Base-by-base conservation (phyloP, 78 protist species). In the Tieghemostelium lacteum region DNA sequence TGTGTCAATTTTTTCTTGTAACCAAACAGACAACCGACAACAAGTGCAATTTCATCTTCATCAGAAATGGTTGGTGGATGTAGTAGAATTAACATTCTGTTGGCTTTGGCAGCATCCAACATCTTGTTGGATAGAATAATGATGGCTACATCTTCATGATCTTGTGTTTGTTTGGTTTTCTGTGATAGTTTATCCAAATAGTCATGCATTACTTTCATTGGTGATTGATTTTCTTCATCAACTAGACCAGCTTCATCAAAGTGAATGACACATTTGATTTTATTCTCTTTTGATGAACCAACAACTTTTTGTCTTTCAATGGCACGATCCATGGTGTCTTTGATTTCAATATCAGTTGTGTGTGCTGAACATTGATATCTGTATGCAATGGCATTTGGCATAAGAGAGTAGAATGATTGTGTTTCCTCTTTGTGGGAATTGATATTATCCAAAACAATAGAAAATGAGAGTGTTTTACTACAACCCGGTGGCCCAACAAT, bases 401-500 rank as follows among this genome's bases (percentile, higher is more conserved):
- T 77, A 10, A 22, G 4, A 2, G 49, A 16, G 50, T 67, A 75
- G 8, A 70, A 70, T 29, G 45, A n/a, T 8, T n/a, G 7, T n/a
- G 36, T 24, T 31, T 31, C 37, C 4, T 57, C 58, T 61, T 75
- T 75, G n/a, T n/a, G 29, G 2, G 20, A 16, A 12, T 49, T 65
- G 16, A 77, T 39, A 29, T 62, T 75, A 29, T 75, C 86, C 1
- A 63, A 58, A 7, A 70, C 64, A 37, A 80, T 65, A 2, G 75
- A 50, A 36, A 80, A 71, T 7, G 50, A n/a, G 28, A 80, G 69
- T 17, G 88, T 80, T 33, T 80, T 80, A 17, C 50, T 28, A 14
- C 88, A 80, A 40, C 88, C 88, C 26, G 88, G 88, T 31, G 88
- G 88, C 1, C 88, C 88, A 7, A 80, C 88, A 19, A 80, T 80